phyloP scores from a whole-genome alignment of 768 basidiomycete species.

The Amanita fuliginea region DNA sequence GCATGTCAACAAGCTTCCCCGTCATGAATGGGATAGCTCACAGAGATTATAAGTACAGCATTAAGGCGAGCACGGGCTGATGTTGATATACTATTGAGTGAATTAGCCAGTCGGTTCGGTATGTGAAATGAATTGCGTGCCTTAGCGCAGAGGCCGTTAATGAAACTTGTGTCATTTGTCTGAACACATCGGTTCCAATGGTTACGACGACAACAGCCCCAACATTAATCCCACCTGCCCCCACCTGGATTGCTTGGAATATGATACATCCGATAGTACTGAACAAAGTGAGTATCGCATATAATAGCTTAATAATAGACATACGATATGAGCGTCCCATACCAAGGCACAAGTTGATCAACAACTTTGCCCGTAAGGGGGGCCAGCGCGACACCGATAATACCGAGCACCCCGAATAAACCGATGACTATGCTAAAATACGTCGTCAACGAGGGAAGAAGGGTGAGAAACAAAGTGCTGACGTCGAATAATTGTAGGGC shows the following conservation, averaged over 20 bases:
- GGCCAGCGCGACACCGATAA: conserved; percentile 57
- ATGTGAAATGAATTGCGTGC: conserved; percentile 19
- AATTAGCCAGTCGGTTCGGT: conserved; percentile 7
- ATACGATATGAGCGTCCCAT: conserved; percentile 38
- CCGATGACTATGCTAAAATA: conserved; percentile 42
- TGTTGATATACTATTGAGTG: conserved; percentile 23
- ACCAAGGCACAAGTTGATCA: conserved; percentile 70
- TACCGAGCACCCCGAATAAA: conserved; percentile 65
- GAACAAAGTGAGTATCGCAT: conserved; percentile 11
- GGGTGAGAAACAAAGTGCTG: conserved; percentile 14
- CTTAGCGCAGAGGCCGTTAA: conserved; percentile 47
- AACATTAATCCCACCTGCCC: conserved; percentile 58
- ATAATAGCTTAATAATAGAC: background rate
- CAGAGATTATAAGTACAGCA: conserved; percentile 63
- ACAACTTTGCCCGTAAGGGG: conserved; percentile 61
- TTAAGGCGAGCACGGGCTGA: conserved; percentile 63
- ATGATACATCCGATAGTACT: conserved; percentile 34
- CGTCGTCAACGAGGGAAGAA: background rate
- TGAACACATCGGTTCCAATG: conserved; percentile 62
- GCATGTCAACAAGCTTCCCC: background rate
- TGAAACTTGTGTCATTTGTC: conserved; percentile 67
- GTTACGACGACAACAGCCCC: conserved; percentile 60
- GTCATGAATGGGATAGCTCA: conserved; percentile 17
- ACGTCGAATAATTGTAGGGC: conserved; percentile 71
- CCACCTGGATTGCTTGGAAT: conserved; percentile 56